phyloP scores from a whole-genome alignment of 1,284 basidiomycete genomes.

The Somion occarium region DNA sequence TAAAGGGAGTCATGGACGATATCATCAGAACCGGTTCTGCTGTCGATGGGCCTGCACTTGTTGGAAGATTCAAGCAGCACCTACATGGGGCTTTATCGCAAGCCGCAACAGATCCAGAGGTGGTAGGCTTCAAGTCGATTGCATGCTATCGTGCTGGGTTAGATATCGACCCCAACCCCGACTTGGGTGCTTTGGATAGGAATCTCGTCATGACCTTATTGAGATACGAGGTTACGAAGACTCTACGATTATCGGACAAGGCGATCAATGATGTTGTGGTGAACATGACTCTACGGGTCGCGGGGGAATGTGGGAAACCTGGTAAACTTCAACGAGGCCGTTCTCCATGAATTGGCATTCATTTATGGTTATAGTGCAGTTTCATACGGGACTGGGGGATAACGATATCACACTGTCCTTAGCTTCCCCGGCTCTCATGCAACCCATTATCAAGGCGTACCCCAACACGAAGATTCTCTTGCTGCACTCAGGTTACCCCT shows the following conservation, averaged over 20 bases:
- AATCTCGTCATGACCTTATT: constrained; percentile 16
- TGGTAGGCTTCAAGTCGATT: constrained; percentile 73
- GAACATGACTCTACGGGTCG: constrained; percentile 45
- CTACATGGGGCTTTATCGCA: constrained; percentile 31
- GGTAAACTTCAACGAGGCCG: constrained; percentile 31
- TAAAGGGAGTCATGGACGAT: constrained; percentile 19
- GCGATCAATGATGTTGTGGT: constrained; percentile 63
- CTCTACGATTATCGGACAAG: constrained; percentile 55
- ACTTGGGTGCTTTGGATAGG: constrained; percentile 6
- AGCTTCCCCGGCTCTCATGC: constrained; percentile 62
- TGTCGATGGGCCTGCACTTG: constrained; percentile 16
- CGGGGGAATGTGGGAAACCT: constrained; percentile 49
- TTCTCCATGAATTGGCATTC: background rate
- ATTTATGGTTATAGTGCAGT: constrained; percentile 74
- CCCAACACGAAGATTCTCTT: constrained; percentile 59
- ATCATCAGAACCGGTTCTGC: constrained; percentile 13
- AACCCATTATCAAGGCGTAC: constrained; percentile 59
- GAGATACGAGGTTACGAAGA: constrained; percentile 16
- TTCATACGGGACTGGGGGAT: constrained; percentile 77
- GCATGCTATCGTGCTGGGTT: constrained; percentile 72
- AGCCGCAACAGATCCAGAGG: constrained; percentile 37
- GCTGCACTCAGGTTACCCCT: constrained; percentile 71
- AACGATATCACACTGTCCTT: constrained; percentile 56
- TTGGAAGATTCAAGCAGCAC: constrained; percentile 29
- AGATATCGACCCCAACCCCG: constrained; percentile 32